Evolutionary conservation across 2,329 filamentous ascomycete genomes (phyloP).

Genomic region (Fusarium anguioides): DNA sequence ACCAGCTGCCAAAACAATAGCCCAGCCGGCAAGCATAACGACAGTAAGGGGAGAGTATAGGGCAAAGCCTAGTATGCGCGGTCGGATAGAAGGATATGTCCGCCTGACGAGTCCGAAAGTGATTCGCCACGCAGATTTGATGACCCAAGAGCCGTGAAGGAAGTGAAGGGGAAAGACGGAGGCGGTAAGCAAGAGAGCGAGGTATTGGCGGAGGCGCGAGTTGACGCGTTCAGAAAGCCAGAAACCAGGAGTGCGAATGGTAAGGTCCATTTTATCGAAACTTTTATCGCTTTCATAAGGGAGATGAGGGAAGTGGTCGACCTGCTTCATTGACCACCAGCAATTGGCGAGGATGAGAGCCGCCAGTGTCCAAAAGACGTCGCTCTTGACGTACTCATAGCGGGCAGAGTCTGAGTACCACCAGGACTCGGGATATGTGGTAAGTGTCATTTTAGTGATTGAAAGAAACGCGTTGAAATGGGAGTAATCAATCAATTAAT

Average conservation of each 20-base stretch:
- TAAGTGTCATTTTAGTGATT: constrained; percentile 1
- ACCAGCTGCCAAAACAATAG: neutral
- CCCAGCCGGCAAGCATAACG: neutral
- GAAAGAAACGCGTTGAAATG: no score
- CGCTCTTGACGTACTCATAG: constrained; percentile 28
- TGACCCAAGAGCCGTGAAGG: constrained; percentile 23
- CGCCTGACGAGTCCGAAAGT: constrained; percentile 2
- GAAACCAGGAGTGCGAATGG: neutral
- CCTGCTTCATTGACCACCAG: constrained; percentile 20
- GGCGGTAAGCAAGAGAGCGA: neutral
- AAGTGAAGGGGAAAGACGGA: constrained; percentile 5
- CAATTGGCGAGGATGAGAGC: constrained; percentile 14
- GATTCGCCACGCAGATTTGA: constrained; percentile 22
- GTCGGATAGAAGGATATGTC: constrained; percentile 21
- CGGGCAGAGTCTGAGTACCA: constrained; percentile 25
- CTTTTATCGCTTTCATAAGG: no score
- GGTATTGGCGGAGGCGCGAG: constrained; percentile 1
- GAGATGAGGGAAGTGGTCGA: neutral
- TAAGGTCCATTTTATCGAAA: neutral
- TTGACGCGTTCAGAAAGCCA: constrained; percentile 14
- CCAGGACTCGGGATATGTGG: neutral
- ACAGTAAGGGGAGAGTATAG: constrained; percentile 6
- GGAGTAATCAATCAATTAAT: neutral
- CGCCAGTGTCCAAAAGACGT: constrained; percentile 28
- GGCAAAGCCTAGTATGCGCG: constrained; percentile 10